Percentiles rank a stretch among this genome's conserved stretches.
phyloP scores from a whole-genome alignment of 768 basidiomycete genomes.

The Hericium erinaceus region DNA sequence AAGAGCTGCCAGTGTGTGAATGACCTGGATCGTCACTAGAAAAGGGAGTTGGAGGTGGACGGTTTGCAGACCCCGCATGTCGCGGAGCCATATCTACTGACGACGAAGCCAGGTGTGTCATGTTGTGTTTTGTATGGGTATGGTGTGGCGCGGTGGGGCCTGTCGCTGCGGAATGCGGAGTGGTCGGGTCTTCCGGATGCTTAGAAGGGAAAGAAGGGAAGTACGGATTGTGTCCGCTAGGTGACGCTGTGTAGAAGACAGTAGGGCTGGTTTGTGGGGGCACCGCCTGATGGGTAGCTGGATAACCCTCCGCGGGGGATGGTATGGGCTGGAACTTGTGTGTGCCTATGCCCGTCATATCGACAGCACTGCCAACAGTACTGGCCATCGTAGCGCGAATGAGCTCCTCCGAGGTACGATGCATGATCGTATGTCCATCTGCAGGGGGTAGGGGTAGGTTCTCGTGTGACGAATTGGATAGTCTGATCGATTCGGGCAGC shows the following conservation, averaged over 20 bases:
- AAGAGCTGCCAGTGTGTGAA: slow-evolving; percentile 4
- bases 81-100: background rate
- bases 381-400: slow-evolving; percentile 35
- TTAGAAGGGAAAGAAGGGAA: background rate
- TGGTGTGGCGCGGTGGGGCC: background rate
- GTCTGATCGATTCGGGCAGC: slow-evolving; percentile 45
- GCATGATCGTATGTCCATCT: background rate
- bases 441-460: slow-evolving; percentile 13
- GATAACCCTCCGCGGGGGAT: slow-evolving; percentile 11
- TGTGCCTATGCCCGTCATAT: slow-evolving; percentile 63
- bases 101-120: background rate
- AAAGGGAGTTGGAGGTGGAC: background rate
- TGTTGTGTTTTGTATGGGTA: background rate
- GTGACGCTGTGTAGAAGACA: slow-evolving; percentile 1
- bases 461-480: slow-evolving; percentile 17
- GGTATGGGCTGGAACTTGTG: slow-evolving; percentile 14
- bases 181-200: background rate
- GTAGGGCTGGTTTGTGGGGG: slow-evolving; percentile 12
- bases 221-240: slow-evolving; percentile 1
- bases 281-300: background rate
- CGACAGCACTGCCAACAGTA: slow-evolving; percentile 38
- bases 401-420: slow-evolving; percentile 9
- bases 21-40: background rate
- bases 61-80: too few relatives aligned
- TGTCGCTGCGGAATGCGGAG: background rate